A percentile compares a stretch with the other conserved stretches of the same genome.
Conservation (phyloP, 2,329 filamentous ascomycete genomes). For the Diaporthe sp. region DNA sequence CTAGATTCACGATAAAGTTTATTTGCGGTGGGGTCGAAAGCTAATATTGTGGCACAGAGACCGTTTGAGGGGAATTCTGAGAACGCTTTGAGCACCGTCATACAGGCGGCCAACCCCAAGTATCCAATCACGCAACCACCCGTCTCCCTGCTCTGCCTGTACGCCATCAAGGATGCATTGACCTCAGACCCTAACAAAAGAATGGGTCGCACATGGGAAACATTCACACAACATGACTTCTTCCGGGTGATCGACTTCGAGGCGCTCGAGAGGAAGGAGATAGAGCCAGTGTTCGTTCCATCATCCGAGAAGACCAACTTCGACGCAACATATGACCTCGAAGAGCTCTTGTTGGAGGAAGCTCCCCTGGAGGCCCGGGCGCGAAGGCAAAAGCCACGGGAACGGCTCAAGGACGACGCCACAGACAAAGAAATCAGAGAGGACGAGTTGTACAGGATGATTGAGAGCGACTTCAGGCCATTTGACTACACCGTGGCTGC, state of each 20-base stretch:
- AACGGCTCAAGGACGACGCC: slow-evolving; percentile 91
- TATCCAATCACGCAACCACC: slow-evolving; percentile 94
- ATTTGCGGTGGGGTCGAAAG: slow-evolving; percentile 15
- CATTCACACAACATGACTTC: slow-evolving; percentile 89
- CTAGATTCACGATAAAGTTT: slow-evolving; percentile 23
- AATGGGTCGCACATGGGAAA: slow-evolving; percentile 87
- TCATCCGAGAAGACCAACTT: slow-evolving; percentile 99
- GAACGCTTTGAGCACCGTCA: slow-evolving; percentile 80
- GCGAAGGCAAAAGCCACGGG: slow-evolving; percentile 91
- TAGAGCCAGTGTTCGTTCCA: slow-evolving; percentile 91
- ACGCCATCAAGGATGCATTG: slow-evolving; percentile 86
- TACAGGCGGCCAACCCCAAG: slow-evolving; percentile 83
- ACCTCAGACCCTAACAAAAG: slow-evolving; percentile 83
- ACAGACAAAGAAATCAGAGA: slow-evolving; percentile 95
- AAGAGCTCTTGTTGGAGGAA: slow-evolving; percentile 93
- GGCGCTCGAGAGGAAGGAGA: slow-evolving; percentile 84
- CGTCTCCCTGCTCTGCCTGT: slow-evolving; percentile 87
- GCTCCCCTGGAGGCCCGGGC: slow-evolving; percentile 93
- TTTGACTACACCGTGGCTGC: slow-evolving; percentile 93
- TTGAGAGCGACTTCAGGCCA: slow-evolving; percentile 91
- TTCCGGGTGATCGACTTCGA: slow-evolving; percentile 89
- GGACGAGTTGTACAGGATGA: slow-evolving; percentile 93
- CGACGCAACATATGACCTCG: slow-evolving; percentile 96
- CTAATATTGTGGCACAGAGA: slow-evolving; percentile 66
- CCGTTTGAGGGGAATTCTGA: slow-evolving; percentile 94